phyloP scores from a whole-genome alignment of 306 rosid genomes.

The Prunus persica region DNA sequence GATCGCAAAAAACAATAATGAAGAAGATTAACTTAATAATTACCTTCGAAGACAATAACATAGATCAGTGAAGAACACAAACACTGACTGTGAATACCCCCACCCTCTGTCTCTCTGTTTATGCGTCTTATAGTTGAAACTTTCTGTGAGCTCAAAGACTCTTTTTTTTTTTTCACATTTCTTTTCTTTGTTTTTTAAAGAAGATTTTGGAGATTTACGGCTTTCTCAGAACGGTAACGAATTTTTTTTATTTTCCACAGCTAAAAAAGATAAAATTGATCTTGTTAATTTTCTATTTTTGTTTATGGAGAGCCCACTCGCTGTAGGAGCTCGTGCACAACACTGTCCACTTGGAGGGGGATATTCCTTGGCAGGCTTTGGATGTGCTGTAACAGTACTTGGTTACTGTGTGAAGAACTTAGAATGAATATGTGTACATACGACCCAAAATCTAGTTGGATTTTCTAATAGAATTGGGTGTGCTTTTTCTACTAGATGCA shows the following conservation, averaged over 20 bases:
- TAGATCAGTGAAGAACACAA: background rate
- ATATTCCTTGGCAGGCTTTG: background rate
- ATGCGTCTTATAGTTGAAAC: background rate
- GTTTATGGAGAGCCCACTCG: background rate
- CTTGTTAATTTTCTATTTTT: background rate
- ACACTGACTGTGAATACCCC: background rate
- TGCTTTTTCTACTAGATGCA: too few species aligned
- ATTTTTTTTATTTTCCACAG: background rate
- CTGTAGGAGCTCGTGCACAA: background rate
- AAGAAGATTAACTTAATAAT: background rate
- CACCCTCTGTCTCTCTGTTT: background rate
- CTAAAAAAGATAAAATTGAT: background rate
- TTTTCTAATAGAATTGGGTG: too few species aligned
- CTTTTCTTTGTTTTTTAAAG: background rate
- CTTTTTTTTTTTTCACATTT: background rate
- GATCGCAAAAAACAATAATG: background rate
- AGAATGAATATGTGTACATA: background rate
- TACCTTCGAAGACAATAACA: background rate
- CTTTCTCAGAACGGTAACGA: conserved; percentile 3
- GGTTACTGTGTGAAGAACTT: background rate
- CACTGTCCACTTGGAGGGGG: background rate
- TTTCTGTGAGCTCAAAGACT: conserved; percentile 6
- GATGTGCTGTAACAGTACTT: background rate
- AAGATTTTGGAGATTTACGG: conserved; percentile 1
- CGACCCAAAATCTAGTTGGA: background rate